Conservation (phyloP, 192 early-diverging fungal genomes). For the Linnemannia elongata region DNA sequence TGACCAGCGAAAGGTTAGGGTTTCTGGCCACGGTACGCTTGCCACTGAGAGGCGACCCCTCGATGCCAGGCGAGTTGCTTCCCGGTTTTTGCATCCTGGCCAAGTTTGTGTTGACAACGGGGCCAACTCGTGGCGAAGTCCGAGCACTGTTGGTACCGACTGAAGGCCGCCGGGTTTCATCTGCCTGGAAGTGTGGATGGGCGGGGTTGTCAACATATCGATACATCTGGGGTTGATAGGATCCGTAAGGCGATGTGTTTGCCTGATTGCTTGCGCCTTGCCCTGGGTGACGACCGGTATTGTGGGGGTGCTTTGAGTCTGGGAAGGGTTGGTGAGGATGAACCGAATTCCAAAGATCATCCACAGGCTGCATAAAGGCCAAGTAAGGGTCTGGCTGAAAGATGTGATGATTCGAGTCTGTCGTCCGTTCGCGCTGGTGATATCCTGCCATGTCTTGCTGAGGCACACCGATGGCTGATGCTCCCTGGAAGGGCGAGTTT, state of each 20-base stretch:
- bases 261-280: conserved; percentile 15
- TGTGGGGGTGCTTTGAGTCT: conserved; percentile 53
- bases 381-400: conserved; percentile 31
- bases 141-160: conserved; percentile 49
- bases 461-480: background rate
- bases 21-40: conserved; percentile 45
- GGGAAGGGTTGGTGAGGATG: conserved; percentile 55
- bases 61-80: conserved; percentile 30
- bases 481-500: conserved; percentile 41
- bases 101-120: conserved; percentile 40
- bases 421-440: conserved; percentile 40
- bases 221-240: conserved; percentile 43
- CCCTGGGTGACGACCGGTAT: conserved; percentile 32
- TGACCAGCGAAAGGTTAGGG: conserved; percentile 48
- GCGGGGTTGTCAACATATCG: conserved; percentile 41
- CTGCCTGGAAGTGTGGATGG: conserved; percentile 40
- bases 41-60: conserved; percentile 44
- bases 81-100: conserved; percentile 43
- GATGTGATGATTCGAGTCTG: conserved; percentile 27
- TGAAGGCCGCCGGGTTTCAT: conserved; percentile 38
- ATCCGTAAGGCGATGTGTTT: conserved; percentile 42
- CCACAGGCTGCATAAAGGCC: conserved; percentile 40
- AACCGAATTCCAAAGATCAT: conserved; percentile 49
- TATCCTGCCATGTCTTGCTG: conserved; percentile 30
- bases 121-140: conserved; percentile 51